Percentiles rank a stretch among this genome's conserved stretches.
Conservation (phyloP, 1,284 basidiomycete genomes). For the Sanghuangporus weigelae region DNA sequence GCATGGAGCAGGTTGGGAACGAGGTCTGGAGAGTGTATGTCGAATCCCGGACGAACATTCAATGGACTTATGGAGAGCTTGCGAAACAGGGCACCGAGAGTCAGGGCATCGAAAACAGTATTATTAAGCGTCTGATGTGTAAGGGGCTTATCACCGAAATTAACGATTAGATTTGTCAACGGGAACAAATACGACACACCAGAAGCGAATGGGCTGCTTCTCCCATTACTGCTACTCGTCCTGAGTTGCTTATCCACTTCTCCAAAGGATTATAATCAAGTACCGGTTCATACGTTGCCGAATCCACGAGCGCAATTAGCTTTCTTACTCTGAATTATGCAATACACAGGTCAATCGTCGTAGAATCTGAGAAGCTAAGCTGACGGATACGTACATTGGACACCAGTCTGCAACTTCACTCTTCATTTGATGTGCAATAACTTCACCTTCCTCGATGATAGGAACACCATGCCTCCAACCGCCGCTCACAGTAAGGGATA, state of each 20-base stretch:
- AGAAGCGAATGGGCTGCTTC: constrained; percentile 5
- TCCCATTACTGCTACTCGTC: neutral
- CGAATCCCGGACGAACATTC: neutral
- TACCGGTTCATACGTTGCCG: neutral
- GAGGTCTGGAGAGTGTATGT: neutral
- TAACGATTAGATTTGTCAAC: neutral
- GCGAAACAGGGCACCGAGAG: constrained; percentile 3
- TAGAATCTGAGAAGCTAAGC: neutral
- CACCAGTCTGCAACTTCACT: constrained; percentile 3
- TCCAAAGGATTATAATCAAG: neutral
- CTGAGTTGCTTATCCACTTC: neutral
- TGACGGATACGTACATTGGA: neutral
- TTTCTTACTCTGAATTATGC: neutral
- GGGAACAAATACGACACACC: neutral
- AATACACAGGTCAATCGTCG: too few relatives aligned
- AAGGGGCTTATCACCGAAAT: neutral
- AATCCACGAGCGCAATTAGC: neutral
- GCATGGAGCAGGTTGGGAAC: neutral
- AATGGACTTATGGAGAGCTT: neutral
- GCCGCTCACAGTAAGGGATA: neutral
- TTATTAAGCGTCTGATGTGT: neutral
- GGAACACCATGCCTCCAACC: neutral
- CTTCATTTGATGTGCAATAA: neutral
- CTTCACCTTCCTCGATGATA: neutral
- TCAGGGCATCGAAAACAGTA: constrained; percentile 1